phyloP scores from a whole-genome alignment of 2,329 filamentous ascomycete genomes.

The Beauveria medogensis region DNA sequence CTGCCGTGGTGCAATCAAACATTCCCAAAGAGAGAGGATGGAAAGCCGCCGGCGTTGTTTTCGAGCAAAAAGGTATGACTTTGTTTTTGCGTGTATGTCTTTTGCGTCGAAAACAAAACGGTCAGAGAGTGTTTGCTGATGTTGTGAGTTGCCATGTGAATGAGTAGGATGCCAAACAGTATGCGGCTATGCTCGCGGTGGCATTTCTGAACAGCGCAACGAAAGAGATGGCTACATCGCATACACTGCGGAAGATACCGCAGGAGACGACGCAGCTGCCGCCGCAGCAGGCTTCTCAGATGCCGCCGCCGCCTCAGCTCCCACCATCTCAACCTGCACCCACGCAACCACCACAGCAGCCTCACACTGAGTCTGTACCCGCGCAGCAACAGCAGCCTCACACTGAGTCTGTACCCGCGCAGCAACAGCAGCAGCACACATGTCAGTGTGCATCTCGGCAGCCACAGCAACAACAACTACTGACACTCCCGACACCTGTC shows the following conservation, averaged over 20 bases:
- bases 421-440: too few relatives aligned
- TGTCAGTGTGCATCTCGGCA: too few relatives aligned
- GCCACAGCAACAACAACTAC: background rate
- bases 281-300: background rate
- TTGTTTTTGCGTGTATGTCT: too few relatives aligned
- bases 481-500: background rate
- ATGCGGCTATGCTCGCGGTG: conserved; percentile 41
- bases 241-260: background rate
- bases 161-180: conserved; percentile 39
- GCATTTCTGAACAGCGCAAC: conserved; percentile 27
- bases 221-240: background rate
- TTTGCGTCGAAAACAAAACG: background rate
- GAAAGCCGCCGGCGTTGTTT: conserved; percentile 28
- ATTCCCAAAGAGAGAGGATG: conserved; percentile 17
- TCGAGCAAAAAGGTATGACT: conserved; percentile 34
- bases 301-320: background rate
- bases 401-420: too few relatives aligned
- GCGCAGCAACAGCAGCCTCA: too few relatives aligned
- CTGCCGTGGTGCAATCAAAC: conserved; percentile 15
- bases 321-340: background rate
- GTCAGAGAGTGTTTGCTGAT: background rate
- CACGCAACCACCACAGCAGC: too few relatives aligned
- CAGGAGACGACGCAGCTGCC: background rate
- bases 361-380: too few relatives aligned
- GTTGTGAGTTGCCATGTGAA: background rate